Conservation (phyloP, 2,329 filamentous ascomycete species). For the Gyromitra esculenta region DNA sequence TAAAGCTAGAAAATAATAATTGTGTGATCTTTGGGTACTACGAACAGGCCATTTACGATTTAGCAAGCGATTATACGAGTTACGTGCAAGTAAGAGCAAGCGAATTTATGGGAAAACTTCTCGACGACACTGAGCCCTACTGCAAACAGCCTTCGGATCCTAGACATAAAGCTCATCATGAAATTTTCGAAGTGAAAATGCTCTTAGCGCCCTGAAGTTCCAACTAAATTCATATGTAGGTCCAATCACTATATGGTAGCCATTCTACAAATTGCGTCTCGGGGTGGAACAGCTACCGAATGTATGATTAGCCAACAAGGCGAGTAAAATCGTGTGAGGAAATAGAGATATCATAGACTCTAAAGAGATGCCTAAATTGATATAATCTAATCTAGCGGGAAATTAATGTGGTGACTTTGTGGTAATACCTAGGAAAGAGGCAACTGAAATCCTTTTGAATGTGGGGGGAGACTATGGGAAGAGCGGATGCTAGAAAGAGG, state of each 20-base stretch:
- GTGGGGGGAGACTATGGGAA: too few relatives aligned
- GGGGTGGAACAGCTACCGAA: background rate
- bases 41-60: background rate
- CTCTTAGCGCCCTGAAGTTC: background rate
- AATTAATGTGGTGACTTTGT: too few relatives aligned
- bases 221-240: background rate
- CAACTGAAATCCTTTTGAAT: too few relatives aligned
- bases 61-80: background rate
- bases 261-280: background rate
- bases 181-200: background rate
- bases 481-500: too few relatives aligned
- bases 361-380: too few relatives aligned
- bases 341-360: too few relatives aligned
- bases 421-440: too few relatives aligned
- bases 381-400: too few relatives aligned
- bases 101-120: background rate
- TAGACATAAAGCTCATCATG: background rate
- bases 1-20: constrained; percentile 2
- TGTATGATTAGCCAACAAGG: too few relatives aligned
- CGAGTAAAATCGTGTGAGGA: too few relatives aligned
- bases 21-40: background rate
- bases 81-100: background rate
- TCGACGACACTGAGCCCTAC: background rate
- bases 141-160: too few relatives aligned
- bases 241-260: background rate